These are phyloP conservation scores for Durusdinium trenchii DNA, from an alignment of 73 alveolate genomes.

Conservation along the genomic window DNA sequence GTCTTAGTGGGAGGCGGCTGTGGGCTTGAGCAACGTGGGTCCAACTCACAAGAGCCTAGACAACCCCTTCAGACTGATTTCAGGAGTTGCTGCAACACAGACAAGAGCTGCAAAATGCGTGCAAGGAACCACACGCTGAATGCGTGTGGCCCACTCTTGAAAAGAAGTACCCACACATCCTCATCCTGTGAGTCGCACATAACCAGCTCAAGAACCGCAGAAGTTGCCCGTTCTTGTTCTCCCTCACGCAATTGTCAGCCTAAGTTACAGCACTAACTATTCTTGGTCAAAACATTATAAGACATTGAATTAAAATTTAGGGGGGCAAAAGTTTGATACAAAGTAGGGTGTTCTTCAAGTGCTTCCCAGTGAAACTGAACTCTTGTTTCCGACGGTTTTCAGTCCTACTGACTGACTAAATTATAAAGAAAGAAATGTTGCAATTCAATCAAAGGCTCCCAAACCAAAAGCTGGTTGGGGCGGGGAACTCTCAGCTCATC, in stretches of 20 bases:
- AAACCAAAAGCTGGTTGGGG: background rate
- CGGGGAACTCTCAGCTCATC: background rate
- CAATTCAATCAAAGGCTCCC: background rate
- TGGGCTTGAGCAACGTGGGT: background rate
- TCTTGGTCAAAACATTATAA: background rate
- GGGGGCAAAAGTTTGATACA: no score
- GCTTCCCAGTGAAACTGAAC: background rate
- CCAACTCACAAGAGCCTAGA: background rate
- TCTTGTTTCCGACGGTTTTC: background rate
- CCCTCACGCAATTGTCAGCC: constrained; percentile 5
- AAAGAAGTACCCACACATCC: background rate
- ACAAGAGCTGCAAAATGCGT: background rate
- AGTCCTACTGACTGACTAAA: no score
- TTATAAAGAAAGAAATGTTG: no score
- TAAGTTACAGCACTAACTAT: background rate
- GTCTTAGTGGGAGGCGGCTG: background rate
- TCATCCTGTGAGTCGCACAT: background rate
- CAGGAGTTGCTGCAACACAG: no score
- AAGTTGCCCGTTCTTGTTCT: background rate
- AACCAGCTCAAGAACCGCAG: background rate
- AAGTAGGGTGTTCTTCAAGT: background rate
- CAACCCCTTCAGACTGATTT: background rate
- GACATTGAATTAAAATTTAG: background rate
- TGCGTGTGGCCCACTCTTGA: background rate
- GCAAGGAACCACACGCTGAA: background rate